A percentile compares a stretch with the other conserved stretches of the same genome.
Conservation (phyloP, 2,329 filamentous ascomycete species). For the Cercospora beticola region DNA sequence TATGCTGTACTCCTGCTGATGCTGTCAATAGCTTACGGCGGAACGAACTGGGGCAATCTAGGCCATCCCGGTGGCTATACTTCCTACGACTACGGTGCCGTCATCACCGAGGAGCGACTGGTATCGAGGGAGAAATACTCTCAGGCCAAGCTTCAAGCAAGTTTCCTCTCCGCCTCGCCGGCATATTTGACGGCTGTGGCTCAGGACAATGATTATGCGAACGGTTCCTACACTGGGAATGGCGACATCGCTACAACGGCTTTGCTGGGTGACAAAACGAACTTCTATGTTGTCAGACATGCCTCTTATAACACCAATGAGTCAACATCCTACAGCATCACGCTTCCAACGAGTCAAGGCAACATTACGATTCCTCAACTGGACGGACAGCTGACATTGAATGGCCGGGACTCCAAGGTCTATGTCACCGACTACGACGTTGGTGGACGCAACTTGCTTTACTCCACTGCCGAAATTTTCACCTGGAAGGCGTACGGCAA, state of each 20-base stretch:
- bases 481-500: constrained; percentile 64
- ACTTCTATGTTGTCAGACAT: constrained; percentile 66
- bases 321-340: constrained; percentile 63
- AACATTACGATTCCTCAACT: constrained; percentile 59
- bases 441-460: constrained; percentile 60
- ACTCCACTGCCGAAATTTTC: constrained; percentile 69
- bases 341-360: constrained; percentile 59
- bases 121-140: constrained; percentile 74
- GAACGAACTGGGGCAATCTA: constrained; percentile 81
- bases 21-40: constrained; percentile 57
- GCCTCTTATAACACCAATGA: constrained; percentile 60
- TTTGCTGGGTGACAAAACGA: constrained; percentile 54
- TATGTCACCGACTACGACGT: constrained; percentile 67
- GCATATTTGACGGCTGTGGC: constrained; percentile 64
- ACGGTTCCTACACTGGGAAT: constrained; percentile 55
- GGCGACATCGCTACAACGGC: constrained; percentile 60
- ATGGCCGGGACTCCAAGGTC: constrained; percentile 65
- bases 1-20: background rate
- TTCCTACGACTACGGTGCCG: constrained; percentile 61
- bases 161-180: constrained; percentile 72
- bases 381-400: constrained; percentile 57
- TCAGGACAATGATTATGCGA: constrained; percentile 47
- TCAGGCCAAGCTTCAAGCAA: constrained; percentile 72
- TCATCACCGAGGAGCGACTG: constrained; percentile 68
- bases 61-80: constrained; percentile 63